Base-by-base conservation (phyloP, 2,329 filamentous ascomycete genomes). In the Arachnomyces sp. region DNA sequence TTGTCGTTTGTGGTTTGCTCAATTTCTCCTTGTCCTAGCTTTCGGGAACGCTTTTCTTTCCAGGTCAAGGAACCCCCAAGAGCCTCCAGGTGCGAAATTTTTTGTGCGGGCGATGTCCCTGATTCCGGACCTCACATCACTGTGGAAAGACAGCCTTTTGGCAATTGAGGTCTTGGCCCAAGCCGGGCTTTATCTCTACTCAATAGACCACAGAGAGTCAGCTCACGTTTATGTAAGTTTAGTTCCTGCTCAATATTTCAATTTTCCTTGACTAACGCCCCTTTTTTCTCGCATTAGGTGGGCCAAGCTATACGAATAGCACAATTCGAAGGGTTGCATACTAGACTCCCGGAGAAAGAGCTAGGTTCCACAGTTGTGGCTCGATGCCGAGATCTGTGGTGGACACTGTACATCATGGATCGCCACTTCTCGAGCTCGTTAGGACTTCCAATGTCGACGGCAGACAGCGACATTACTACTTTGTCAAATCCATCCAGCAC, bases 351-450 rank as follows among this genome's bases (percentile, higher is more conserved):
- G 0, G 62, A 65, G 17, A 50, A 53, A 2, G 60, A 60, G 17
- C 52, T 67, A 0, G 60, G 60, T 0, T 30, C 42, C 4, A 52
- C 53, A 11, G 62, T 57, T 0, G 54, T 65, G 0, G 45, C 49
- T 0, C 51, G 53, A 0, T 66, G 61, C 31, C 60, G 62, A 1
- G 57, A 60, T 40, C 46, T 67, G 2, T 69, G 65, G 65, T 66
- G 65, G 62, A 63, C 62, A 0, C 37, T 66, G 3, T 67, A 67
- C 31, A 63, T 62, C 13, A 61, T 65, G 52, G 64, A 67, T 17
- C 53, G 59, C 0, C 60, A 67, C 15, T 61, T 67, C 28, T 67
- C 61, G 0, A 61, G 59, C 1, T 66, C 63, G 0, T 7, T 67
- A 0, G 63, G 65, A 1, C 39, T 65, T 4, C 64, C 63, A 0